These are phyloP conservation scores for Anthoceros angustus DNA, from an alignment of 225 moss, liverwort and hornwort species.

Conservation along the genomic window DNA sequence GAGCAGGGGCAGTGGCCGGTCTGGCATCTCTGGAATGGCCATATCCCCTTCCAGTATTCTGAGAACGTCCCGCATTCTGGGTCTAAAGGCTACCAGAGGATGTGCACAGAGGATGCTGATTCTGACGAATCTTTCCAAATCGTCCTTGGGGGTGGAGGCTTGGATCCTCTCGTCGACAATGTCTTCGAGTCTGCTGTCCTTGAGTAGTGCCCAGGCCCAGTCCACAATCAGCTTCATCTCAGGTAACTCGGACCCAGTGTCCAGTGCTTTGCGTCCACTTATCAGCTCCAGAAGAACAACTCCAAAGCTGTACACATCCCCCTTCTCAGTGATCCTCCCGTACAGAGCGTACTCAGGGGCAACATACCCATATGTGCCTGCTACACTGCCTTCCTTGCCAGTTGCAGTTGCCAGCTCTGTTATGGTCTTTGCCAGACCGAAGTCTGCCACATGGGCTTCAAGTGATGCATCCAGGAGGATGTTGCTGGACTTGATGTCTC, in stretches of 20 bases:
- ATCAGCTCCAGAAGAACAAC: slow-evolving; percentile 77
- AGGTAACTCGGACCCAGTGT: slow-evolving; percentile 1
- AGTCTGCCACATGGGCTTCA: slow-evolving; percentile 57
- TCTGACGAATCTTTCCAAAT: slow-evolving; percentile 53
- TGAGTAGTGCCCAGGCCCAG: slow-evolving; percentile 69
- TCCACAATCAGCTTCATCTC: slow-evolving; percentile 37
- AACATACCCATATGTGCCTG: slow-evolving; percentile 60
- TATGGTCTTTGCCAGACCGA: slow-evolving; percentile 51
- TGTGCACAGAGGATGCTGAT: slow-evolving; percentile 65
- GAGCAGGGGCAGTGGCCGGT: slow-evolving; percentile 36
- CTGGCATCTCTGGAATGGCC: slow-evolving; percentile 37
- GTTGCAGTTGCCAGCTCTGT: slow-evolving; percentile 35
- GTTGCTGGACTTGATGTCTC: slow-evolving; percentile 76
- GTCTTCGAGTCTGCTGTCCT: slow-evolving; percentile 28
- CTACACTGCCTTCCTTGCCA: slow-evolving; percentile 24
- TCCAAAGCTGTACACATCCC: slow-evolving; percentile 84
- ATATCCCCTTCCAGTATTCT: slow-evolving; percentile 43
- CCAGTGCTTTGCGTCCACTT: slow-evolving; percentile 52
- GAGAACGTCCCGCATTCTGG: slow-evolving; percentile 50
- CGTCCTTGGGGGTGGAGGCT: slow-evolving; percentile 24
- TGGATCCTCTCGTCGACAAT: slow-evolving; percentile 41
- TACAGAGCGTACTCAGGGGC: slow-evolving; percentile 77
- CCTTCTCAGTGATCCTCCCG: slow-evolving; percentile 58
- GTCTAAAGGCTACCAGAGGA: slow-evolving; percentile 50
- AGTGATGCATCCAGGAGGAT: slow-evolving; percentile 49